Evolutionary conservation across 2,329 filamentous ascomycete genomes (phyloP).

Genomic region (Neofusicoccum parvum): DNA sequence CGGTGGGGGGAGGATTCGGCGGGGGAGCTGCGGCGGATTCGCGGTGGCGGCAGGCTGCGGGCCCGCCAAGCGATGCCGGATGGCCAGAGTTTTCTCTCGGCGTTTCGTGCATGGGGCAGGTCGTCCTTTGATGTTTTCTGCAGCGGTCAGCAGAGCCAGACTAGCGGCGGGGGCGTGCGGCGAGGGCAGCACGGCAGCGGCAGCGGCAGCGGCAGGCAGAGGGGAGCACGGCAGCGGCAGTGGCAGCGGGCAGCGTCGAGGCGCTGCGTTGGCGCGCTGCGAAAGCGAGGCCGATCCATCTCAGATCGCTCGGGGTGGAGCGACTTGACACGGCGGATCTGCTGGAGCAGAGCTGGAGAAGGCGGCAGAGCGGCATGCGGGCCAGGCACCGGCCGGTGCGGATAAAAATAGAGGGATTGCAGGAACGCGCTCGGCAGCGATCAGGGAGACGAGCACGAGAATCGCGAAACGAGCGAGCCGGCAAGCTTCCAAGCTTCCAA

Average conservation of each 20-base stretch:
- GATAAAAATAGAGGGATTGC: conserved; percentile 18
- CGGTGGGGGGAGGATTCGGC: background rate
- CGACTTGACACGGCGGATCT: background rate
- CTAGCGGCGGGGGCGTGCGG: background rate
- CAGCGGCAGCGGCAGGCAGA: background rate
- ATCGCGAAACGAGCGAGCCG: conserved; percentile 8
- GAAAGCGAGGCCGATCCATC: background rate
- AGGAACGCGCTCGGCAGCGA: conserved; percentile 12
- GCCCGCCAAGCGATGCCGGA: background rate
- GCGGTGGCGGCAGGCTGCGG: background rate
- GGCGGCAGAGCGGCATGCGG: background rate
- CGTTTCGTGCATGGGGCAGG: background rate
- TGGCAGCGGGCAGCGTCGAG: background rate
- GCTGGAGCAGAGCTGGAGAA: background rate
- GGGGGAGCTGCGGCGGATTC: background rate
- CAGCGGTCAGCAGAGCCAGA: background rate
- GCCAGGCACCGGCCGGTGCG: background rate
- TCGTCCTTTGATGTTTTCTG: background rate
- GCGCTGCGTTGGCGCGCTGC: background rate
- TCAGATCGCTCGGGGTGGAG: conserved; percentile 4
- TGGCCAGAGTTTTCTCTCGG: background rate
- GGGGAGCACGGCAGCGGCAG: background rate
- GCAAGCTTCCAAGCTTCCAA: background rate
- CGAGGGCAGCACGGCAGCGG: background rate
- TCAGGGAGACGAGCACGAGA: conserved; percentile 3